Percentiles rank a stretch among this genome's conserved stretches.
These are phyloP conservation scores for Testicularia cyperi DNA, from an alignment of 1,284 basidiomycete genomes.

Conservation along the genomic window DNA sequence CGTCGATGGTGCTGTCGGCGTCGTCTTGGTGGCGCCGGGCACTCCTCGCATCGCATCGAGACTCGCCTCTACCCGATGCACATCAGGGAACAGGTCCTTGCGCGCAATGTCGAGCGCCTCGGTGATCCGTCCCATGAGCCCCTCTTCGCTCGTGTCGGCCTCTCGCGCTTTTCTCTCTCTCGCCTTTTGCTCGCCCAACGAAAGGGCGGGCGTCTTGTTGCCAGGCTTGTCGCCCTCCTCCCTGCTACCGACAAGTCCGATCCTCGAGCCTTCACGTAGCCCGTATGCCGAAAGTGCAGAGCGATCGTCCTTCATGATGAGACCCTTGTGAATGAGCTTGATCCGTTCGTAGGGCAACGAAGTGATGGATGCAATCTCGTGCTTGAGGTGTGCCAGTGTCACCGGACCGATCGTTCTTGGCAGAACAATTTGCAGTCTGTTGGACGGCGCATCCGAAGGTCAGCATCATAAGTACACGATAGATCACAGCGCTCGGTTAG, in stretches of 20 bases:
- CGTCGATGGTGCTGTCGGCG: too few species aligned
- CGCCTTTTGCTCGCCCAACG: conserved; percentile 33
- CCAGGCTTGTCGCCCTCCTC: conserved; percentile 39
- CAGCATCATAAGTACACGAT: neutral
- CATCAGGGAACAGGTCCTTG: conserved; percentile 46
- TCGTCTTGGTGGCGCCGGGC: too few species aligned
- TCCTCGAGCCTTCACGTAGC: conserved; percentile 42
- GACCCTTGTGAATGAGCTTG: conserved; percentile 48
- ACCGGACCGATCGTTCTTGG: conserved; percentile 24
- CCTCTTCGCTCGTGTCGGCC: conserved; percentile 32
- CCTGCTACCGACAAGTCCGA: conserved; percentile 44
- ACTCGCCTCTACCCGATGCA: conserved; percentile 46
- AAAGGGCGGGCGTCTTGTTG: conserved; percentile 14
- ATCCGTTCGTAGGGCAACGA: conserved; percentile 44
- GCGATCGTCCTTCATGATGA: conserved; percentile 53
- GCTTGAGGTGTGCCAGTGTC: conserved; percentile 48
- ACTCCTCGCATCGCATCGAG: too few species aligned
- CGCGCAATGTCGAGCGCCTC: conserved; percentile 26
- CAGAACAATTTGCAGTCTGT: conserved; percentile 42
- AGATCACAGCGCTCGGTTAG: neutral
- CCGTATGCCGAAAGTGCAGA: conserved; percentile 45
- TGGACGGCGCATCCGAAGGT: neutral
- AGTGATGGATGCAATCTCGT: conserved; percentile 47
- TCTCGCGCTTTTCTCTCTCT: conserved; percentile 29
- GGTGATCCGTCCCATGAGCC: conserved; percentile 42